Base-by-base conservation (phyloP, 768 basidiomycete genomes). In the Mycena alexandri region DNA sequence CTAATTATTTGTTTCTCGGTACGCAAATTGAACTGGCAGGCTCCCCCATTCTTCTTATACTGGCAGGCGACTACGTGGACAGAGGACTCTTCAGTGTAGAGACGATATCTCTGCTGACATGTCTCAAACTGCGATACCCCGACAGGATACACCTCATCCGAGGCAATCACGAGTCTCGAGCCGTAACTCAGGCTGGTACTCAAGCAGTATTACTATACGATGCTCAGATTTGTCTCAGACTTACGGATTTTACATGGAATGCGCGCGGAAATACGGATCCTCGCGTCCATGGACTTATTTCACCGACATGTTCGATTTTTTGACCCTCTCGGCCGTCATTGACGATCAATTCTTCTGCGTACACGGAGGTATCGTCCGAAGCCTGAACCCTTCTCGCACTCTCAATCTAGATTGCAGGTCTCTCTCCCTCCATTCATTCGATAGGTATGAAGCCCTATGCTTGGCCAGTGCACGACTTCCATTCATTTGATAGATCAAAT, bases 331-430 rank as follows among this genome's bases (percentile, higher is more conserved):
- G 36, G 96, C 96, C 64, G 97, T 98, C 67, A 98, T 99, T 73
- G 97, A 99, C 81, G 95, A 99, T 82, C 91, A 90, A 75, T 98
- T 99, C 85, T 98, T 99, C 79, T 99, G 97, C 73, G 96, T 99
- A 11, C 97, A 99, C 73, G 97, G 97, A 74, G 97, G 97, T 95
- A 73, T 60, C 84, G 56, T 54, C 57, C 56, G 52, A n/a, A 46
- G 41, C 50, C 29, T 43, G 65, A 29, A 62, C 22, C 25, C 42
- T 22, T 62, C 65, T 61, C 56, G 63, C 48, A 42, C 61, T 75
- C 69, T 72, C 29, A 24, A 53, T 47, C 52, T 59, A 10, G 6
- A 33, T 1, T 17, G 25, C 75, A 97, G 95, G 95, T 5, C 87
- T 99, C 41, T 97, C 95, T 25, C 97, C 97, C 47, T 98, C 96